These are phyloP conservation scores for Phytopythium delawarense DNA, from an alignment of 352 stramenopile species.

Conservation along the genomic window DNA sequence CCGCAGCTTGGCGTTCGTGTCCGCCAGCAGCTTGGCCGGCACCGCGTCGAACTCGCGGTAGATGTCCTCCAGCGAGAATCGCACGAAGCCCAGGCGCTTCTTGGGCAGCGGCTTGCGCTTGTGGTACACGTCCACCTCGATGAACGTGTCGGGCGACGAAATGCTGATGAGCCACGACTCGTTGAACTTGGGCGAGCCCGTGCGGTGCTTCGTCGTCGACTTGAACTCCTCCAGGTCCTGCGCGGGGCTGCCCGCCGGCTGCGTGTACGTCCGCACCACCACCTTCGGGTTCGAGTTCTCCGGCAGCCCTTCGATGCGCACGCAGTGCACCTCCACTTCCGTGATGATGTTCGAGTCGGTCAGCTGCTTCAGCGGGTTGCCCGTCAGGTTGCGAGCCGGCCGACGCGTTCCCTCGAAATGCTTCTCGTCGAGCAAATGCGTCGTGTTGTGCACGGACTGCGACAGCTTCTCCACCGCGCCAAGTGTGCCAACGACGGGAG, in stretches of 20 bases:
- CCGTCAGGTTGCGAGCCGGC: constrained; percentile 59
- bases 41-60: constrained; percentile 78
- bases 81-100: constrained; percentile 67
- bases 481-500: constrained; percentile 77
- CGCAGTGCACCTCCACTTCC: constrained; percentile 74
- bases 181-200: constrained; percentile 65
- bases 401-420: constrained; percentile 70
- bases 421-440: constrained; percentile 81
- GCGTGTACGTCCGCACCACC: constrained; percentile 58
- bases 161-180: constrained; percentile 83
- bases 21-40: constrained; percentile 60
- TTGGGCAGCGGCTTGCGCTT: constrained; percentile 85
- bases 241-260: constrained; percentile 34
- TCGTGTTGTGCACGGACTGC: constrained; percentile 84
- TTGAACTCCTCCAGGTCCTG: constrained; percentile 67
- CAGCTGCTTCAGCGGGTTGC: constrained; percentile 60
- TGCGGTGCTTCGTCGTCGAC: constrained; percentile 58
- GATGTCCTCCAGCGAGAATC: constrained; percentile 82
- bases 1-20: constrained; percentile 67
- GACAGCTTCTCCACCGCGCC: constrained; percentile 82
- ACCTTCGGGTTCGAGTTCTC: constrained; percentile 71
- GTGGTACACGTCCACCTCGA: constrained; percentile 80
- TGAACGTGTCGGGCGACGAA: constrained; percentile 62
- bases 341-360: constrained; percentile 85
- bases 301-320: constrained; percentile 62